Evolutionary conservation across 1,284 basidiomycete species (phyloP).

Genomic region (Tremellales sp.): DNA sequence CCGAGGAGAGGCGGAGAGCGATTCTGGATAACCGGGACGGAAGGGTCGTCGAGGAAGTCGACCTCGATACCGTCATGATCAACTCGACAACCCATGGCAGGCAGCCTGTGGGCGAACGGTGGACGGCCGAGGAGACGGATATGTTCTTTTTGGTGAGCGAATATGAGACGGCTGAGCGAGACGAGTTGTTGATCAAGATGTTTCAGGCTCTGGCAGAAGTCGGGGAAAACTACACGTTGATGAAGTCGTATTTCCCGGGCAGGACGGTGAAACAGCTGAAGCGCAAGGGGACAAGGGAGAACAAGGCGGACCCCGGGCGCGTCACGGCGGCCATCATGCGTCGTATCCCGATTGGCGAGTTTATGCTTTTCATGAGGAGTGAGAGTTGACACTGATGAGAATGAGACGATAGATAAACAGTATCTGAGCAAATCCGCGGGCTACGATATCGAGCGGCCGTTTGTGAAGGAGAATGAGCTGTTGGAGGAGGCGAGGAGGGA

Average conservation of each 20-base stretch:
- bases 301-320: constrained; percentile 30
- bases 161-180: not conserved
- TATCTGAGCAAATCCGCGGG: constrained; percentile 37
- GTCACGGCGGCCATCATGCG: constrained; percentile 36
- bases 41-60: constrained; percentile 26
- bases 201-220: constrained; percentile 35
- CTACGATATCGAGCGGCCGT: constrained; percentile 23
- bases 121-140: constrained; percentile 33
- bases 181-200: constrained; percentile 7
- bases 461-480: constrained; percentile 27
- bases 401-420: constrained; percentile 24
- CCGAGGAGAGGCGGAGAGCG: constrained; percentile 21
- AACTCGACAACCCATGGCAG: constrained; percentile 31
- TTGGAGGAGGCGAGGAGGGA: constrained; percentile 31
- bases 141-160: constrained; percentile 33
- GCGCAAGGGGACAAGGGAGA: constrained; percentile 35
- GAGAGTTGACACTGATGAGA: not conserved
- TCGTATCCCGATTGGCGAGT: constrained; percentile 34
- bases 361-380: not conserved
- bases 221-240: constrained; percentile 41
- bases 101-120: constrained; percentile 22
- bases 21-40: constrained; percentile 24
- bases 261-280: constrained; percentile 34
- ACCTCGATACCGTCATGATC: constrained; percentile 35
- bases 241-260: constrained; percentile 42